Evolutionary conservation across 495 filamentous ascomycete genomes (phyloP), one percentile per base, ranked within the genome.

Genomic region (Neurospora sp.): DNA sequence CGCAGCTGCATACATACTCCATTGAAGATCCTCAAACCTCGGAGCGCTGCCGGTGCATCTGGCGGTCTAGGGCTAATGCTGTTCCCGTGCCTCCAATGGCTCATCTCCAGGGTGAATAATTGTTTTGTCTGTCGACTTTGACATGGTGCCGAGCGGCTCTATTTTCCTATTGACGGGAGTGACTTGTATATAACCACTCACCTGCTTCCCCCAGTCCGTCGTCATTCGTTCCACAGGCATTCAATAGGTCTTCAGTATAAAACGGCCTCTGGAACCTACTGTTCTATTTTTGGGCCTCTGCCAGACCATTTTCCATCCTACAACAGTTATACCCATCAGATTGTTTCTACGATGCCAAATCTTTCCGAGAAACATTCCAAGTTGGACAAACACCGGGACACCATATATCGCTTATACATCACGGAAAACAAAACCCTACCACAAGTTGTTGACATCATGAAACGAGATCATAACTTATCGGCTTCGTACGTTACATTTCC

Each of bases 361-460:
- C 31, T 41, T 8, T 12, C 59, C 20, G 69, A 70, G 1, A 38
- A 20, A 9, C 35, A n/a, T 9, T 71, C 22, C n/a, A 72, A 78
- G 16, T 80, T 75, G 75, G 75, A 69, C 3, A 39, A 39, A 12
- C 70, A 80, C 42, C 75, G 74, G 14, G 41, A 59, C 1, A 70
- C 20, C 6, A 78, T 81, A 18, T 66, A 72, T 31, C 72, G 78
- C 7, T 72, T 79, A 8, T 81, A 80, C 53, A 76, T 75, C 71
- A 46, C 20, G 9, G 41, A 77, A 27, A 40, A 68, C 2, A 73
- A 68, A 53, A 20, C 69, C 6, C 74, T 80, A 8, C n/a, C 66
- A 0, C 72, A 78, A n/a, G 76, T 82, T 11, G 75, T 76, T 38
- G 41, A 75, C 27, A 72, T 61, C 0, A 79, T 82, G 80, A 38